Evolutionary conservation across 2,329 filamentous ascomycete genomes (phyloP), one percentile per base, ranked within the genome.

Genomic region (Plectosphaerella plurivora): DNA sequence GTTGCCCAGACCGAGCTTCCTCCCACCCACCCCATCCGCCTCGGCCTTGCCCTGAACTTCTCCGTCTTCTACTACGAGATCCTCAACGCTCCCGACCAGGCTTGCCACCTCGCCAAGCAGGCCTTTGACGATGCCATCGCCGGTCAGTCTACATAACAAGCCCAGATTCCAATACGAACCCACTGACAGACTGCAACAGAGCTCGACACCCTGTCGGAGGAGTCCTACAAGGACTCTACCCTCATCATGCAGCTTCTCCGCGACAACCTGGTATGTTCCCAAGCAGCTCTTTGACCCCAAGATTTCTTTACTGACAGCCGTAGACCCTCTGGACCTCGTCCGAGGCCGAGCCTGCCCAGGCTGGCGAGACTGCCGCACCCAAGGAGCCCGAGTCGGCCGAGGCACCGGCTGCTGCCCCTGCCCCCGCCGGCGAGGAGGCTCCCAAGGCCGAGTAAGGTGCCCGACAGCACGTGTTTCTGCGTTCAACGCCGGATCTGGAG

Each of bases 51-150:
- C 65, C 83, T 96, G 62, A 96, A 96, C 87, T 95, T 95, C 83
- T 96, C 92, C 61, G 92, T 97, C 68, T 97, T 97, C 84, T 97
- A 97, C 87, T 99, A 99, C 75, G 90, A 99, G 86, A 99, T 97
- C 73, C 83, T 97, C 68, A 99, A 97, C 83, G 91, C 93, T 44
- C 93, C 93, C 60, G 94, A 97, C 74, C 93, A 95, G 79, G 93
- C 92, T 70, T 97, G 93, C 87, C 92, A 96, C 75, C 86, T 97
- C 63, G 93, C 91, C 75, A 96, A 96, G 85, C 89, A 93, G 74
- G 90, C 90, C 54, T 96, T 96, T 69, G 91, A 96, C 68, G 93
- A 97, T 76, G 93, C 93, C 62, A 97, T 97, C 83, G 92, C 92
- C 66, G 78, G 78, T 81, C 65, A 59, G 69, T 62, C n/a, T 11